These are phyloP conservation scores for Cytospora piceicola DNA, from an alignment of 2,329 filamentous ascomycete genomes.

Conservation along the genomic window DNA sequence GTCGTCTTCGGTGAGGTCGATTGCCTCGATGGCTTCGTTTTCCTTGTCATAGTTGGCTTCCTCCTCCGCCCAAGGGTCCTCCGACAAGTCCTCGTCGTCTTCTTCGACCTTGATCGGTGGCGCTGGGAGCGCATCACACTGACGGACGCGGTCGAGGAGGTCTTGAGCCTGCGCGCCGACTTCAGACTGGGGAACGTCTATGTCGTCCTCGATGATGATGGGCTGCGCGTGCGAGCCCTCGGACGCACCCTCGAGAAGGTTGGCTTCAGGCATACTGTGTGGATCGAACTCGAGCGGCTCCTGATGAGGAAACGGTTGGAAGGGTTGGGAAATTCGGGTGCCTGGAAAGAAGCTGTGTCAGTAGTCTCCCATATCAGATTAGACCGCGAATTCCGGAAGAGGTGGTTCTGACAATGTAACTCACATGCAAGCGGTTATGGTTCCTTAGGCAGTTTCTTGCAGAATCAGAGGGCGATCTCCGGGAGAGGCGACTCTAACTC, in stretches of 20 bases:
- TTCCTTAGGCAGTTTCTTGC: too few species aligned
- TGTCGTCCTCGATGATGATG: slow-evolving; percentile 1
- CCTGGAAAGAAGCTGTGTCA: not conserved
- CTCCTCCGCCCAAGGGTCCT: slow-evolving; percentile 24
- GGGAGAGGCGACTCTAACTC: too few species aligned
- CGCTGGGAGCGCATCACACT: not conserved
- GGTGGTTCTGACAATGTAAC: too few species aligned
- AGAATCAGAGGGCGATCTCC: too few species aligned
- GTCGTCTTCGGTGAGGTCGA: slow-evolving; percentile 17
- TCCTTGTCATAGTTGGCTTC: slow-evolving; percentile 25
- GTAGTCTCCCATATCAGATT: not conserved
- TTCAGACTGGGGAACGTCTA: not conserved
- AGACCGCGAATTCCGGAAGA: not conserved
- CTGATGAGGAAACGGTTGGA: not conserved
- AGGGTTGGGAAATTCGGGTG: not conserved
- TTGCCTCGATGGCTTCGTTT: slow-evolving; percentile 9
- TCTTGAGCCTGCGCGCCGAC: slow-evolving; percentile 10
- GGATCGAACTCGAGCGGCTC: not conserved
- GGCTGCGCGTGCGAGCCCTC: slow-evolving; percentile 13
- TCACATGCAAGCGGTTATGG: too few species aligned
- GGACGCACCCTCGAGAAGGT: too few species aligned
- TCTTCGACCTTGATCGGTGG: slow-evolving; percentile 20
- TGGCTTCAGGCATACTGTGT: not conserved
- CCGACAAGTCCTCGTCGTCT: slow-evolving; percentile 17
- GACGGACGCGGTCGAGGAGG: slow-evolving; percentile 8